Evolutionary conservation across 2,329 filamentous ascomycete species (phyloP), one percentile per base, ranked within the genome.

Genomic region (Clarireedia sp.): DNA sequence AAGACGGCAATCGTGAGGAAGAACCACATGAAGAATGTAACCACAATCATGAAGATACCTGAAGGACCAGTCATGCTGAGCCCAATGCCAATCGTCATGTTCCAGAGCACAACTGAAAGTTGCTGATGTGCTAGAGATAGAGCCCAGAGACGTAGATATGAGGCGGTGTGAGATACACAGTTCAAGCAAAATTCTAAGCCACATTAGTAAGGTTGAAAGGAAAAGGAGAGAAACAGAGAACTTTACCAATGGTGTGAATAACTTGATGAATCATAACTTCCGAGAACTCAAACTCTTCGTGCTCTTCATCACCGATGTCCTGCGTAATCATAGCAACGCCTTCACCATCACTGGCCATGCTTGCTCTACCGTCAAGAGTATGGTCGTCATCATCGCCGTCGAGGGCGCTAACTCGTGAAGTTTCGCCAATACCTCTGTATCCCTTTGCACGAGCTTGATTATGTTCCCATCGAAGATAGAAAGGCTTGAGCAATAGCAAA

Each of bases 221-320:
- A 29, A 17, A 26, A 21, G 21, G n/a, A 3, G 29, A 33, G 29
- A 29, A 17, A 23, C 17, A 21, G 21, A n/a, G 49, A 16, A 63
- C 73, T 86, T 73, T 83, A 92, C 89, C 90, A 67, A 97, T 97
- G 17, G 92, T 97, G 76, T 97, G 95, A 68, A 99, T 99, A 70
- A 96, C 83, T 72, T 99, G 94, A 74, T 99, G 94, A 68, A 99
- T 99, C 90, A 99, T 96, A 61, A 90, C 82, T 71, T 99, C 94
- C 58, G 87, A 83, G 70, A 99, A 99, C 66, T 99, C 94, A 70
- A 99, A 99, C 69, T 99, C 94, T 67, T 94, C 91, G 64, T 96
- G 89, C 64, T 91, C 91, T 48, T 89, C 89, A 44, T 91, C 91
- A 33, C 84, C 81, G 63, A 95, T 82, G 68, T 94, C 89, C 70